Evolutionary conservation across 169 alveolate genomes (phyloP).

Genomic region (Plasmodium fragile): DNA sequence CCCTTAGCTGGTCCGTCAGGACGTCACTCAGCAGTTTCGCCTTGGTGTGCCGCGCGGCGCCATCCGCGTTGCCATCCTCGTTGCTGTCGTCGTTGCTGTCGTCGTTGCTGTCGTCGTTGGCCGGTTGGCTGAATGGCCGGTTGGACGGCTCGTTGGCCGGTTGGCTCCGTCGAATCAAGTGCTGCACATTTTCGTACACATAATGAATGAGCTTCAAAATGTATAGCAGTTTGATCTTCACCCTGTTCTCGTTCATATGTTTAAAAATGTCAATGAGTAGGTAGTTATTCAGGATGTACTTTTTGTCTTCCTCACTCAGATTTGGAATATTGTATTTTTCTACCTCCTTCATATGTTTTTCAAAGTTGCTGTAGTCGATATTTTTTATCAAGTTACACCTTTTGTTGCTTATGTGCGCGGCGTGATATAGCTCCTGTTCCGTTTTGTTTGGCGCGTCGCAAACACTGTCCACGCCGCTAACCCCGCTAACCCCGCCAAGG

Average conservation of each 20-base stretch:
- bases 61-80: not conserved
- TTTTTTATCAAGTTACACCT: slow-evolving; percentile 25
- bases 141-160: not conserved
- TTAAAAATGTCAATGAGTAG: slow-evolving; percentile 47
- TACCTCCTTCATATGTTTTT: not conserved
- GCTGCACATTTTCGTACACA: slow-evolving; percentile 59
- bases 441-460: not conserved
- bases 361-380: slow-evolving; percentile 44
- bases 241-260: slow-evolving; percentile 53
- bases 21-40: slow-evolving; percentile 16
- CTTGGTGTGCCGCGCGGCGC: not conserved
- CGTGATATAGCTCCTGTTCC: not conserved
- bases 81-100: too few species aligned
- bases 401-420: not conserved
- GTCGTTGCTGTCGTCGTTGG: too few species aligned
- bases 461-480: not conserved
- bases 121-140: too few species aligned
- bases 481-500: not conserved
- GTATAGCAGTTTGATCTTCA: slow-evolving; percentile 51
- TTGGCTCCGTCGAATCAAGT: slow-evolving; percentile 7
- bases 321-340: slow-evolving; percentile 19
- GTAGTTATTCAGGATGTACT: slow-evolving; percentile 46
- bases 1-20: slow-evolving; percentile 37
- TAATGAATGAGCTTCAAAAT: slow-evolving; percentile 61
- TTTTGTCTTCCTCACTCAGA: slow-evolving; percentile 35